These are phyloP conservation scores for Leccinum longicurvipes DNA, from an alignment of 768 basidiomycete genomes.

Conservation along the genomic window DNA sequence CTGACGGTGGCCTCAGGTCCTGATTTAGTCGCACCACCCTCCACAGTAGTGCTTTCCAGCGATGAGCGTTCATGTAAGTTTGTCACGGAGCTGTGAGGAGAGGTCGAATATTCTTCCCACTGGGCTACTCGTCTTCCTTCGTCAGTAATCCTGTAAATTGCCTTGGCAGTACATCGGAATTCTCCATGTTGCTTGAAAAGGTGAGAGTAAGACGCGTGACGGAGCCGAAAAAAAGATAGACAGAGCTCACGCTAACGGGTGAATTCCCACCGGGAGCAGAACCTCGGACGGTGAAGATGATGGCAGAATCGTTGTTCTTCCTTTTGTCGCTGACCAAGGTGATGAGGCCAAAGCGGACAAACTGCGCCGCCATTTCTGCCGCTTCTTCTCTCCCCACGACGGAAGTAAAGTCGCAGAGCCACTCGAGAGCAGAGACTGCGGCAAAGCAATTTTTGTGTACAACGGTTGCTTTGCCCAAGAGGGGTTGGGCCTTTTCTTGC, in stretches of 20 bases:
- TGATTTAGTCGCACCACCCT: slow-evolving; percentile 20
- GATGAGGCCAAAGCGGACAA: slow-evolving; percentile 93
- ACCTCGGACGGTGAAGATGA: slow-evolving; percentile 89
- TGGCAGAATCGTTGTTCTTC: slow-evolving; percentile 87
- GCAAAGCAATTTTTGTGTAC: slow-evolving; percentile 74
- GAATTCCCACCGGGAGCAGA: slow-evolving; percentile 73
- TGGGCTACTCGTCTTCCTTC: slow-evolving; percentile 84
- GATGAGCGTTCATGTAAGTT: slow-evolving; percentile 64
- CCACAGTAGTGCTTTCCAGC: slow-evolving; percentile 39
- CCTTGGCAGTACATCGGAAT: slow-evolving; percentile 94
- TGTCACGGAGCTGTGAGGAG: slow-evolving; percentile 63
- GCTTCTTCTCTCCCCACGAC: slow-evolving; percentile 95
- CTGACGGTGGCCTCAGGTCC: slow-evolving; percentile 29
- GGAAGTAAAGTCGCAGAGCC: slow-evolving; percentile 97
- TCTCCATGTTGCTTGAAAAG: slow-evolving; percentile 79
- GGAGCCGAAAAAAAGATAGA: background rate
- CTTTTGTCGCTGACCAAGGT: slow-evolving; percentile 85
- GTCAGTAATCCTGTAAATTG: slow-evolving; percentile 91
- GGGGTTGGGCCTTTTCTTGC: slow-evolving; percentile 59
- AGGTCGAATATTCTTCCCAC: slow-evolving; percentile 64
- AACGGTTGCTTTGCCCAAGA: slow-evolving; percentile 42
- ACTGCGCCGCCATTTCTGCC: slow-evolving; percentile 96
- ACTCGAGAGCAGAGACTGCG: slow-evolving; percentile 87
- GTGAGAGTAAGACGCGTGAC: slow-evolving; percentile 10
- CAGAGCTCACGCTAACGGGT: slow-evolving; percentile 59